Conservation (phyloP, 371 early-diverging fungal species). For the Nematocida parisii region DNA sequence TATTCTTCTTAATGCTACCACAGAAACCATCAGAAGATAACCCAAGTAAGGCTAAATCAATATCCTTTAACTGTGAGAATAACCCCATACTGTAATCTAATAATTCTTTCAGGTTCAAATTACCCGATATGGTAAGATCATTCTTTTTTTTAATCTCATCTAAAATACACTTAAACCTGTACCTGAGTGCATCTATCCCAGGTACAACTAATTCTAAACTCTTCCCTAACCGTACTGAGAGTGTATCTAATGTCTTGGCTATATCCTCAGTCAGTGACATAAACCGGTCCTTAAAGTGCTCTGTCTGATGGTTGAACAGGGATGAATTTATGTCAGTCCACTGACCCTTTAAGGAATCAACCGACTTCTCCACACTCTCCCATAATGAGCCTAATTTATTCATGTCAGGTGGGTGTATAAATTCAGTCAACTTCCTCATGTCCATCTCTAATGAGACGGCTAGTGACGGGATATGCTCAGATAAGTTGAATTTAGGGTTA, state of each 20-base stretch:
- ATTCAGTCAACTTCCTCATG: constrained; percentile 2
- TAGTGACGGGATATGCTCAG: neutral
- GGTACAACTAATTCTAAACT: constrained; percentile 6
- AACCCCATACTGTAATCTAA: constrained; percentile 46
- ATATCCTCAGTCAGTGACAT: constrained; percentile 22
- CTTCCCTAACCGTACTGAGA: constrained; percentile 7
- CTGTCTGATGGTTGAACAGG: neutral
- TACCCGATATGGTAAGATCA: constrained; percentile 32
- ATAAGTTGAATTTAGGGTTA: neutral
- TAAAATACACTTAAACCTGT: constrained; percentile 32
- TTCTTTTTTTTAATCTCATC: constrained; percentile 49
- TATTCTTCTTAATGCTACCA: no score
- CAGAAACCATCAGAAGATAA: no score
- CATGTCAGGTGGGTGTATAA: neutral
- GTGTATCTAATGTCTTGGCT: constrained; percentile 23
- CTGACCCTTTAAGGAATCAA: constrained; percentile 25
- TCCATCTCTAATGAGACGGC: neutral
- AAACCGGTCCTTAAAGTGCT: constrained; percentile 20
- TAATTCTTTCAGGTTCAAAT: constrained; percentile 5
- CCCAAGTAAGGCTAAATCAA: constrained; percentile 24
- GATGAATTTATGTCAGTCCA: neutral
- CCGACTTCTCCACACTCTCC: neutral
- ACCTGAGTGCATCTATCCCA: constrained; percentile 29
- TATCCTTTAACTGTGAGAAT: constrained; percentile 16
- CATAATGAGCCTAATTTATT: constrained; percentile 10